Evolutionary conservation across 2,329 filamentous ascomycete genomes (phyloP), one percentile per base, ranked within the genome.

Genomic region (Calycina marina): DNA sequence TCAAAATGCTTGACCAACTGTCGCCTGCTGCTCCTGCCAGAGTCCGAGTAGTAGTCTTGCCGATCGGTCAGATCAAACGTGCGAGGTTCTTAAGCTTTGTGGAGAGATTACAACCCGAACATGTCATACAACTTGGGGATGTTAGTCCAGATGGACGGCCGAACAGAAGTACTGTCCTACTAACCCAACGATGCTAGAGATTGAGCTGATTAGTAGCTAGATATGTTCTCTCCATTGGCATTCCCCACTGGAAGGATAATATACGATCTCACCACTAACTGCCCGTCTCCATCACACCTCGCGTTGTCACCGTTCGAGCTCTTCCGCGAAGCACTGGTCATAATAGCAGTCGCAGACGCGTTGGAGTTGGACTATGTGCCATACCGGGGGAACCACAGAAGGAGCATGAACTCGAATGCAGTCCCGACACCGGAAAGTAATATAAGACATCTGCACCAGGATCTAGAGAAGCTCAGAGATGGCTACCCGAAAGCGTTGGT

Each of bases 211-310:
- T 9, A 9, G 20, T 8, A 33, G 39, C 32, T 54, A 93, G 85
- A 84, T 57, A 86, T 90, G 76, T 94, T 96, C 58, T 93, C 84
- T 37, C 88, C 88, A 25, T 62, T 90, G 48, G 82, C 80, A 10
- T 93, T 90, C 55, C 85, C 84, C 8, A 71, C 76, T 45, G 88
- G 88, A 39, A 75, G 77, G 49, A 78, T 96, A 39, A 68, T 94
- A 47, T 94, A 90, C 65, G 80, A 93, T 53, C 69, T 94, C 40
- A 76, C 80, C 36, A 84, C 81, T 39, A 77, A 84, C 48, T 64
- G 79, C 34, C 79, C 84, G 14, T 75, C 81, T n/a, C 67, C 75
- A 18, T 83, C 82, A 18, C 83, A 93, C 51, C 63, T 83, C 26
- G 69, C 82, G 13, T 60, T 93, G 25, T 79, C 79, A 22, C 86